Evolutionary conservation across 192 early-diverging fungal species (phyloP).

Genomic region (Linnemannia hyalina): DNA sequence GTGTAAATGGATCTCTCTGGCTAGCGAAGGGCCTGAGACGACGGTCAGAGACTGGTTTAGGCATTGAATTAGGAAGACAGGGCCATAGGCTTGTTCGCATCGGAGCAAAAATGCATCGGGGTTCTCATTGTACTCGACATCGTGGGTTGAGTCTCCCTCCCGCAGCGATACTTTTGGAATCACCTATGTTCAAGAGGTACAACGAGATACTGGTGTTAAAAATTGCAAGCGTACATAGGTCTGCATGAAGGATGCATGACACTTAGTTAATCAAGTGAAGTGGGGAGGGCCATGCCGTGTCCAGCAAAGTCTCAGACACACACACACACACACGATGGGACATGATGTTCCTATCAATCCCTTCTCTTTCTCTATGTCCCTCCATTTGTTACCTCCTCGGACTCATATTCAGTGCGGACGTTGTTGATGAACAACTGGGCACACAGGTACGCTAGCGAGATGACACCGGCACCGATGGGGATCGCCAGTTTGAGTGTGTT

Average conservation of each 20-base stretch:
- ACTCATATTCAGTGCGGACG: neutral
- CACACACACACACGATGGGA: neutral
- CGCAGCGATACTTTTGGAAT: slow-evolving; percentile 12
- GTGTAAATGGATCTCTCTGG: slow-evolving; percentile 40
- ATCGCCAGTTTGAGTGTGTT: slow-evolving; percentile 8
- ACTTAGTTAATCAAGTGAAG: no score
- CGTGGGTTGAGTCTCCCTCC: slow-evolving; percentile 16
- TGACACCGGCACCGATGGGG: neutral
- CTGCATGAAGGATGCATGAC: neutral
- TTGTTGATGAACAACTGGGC: neutral
- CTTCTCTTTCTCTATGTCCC: neutral
- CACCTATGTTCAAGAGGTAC: neutral
- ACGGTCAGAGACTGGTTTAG: slow-evolving; percentile 12
- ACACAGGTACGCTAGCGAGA: neutral
- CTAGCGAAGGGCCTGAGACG: slow-evolving; percentile 19
- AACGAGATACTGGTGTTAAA: neutral
- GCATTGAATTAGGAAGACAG: slow-evolving; percentile 17
- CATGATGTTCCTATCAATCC: neutral
- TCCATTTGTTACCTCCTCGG: neutral
- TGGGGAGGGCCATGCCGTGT: no score
- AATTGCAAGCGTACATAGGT: neutral
- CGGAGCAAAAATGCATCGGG: slow-evolving; percentile 13
- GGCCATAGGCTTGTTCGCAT: slow-evolving; percentile 25
- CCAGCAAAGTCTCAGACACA: neutral
- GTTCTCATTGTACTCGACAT: slow-evolving; percentile 26